Conservation (phyloP, 805 yeast species). For the Sungouiella thailandica region DNA sequence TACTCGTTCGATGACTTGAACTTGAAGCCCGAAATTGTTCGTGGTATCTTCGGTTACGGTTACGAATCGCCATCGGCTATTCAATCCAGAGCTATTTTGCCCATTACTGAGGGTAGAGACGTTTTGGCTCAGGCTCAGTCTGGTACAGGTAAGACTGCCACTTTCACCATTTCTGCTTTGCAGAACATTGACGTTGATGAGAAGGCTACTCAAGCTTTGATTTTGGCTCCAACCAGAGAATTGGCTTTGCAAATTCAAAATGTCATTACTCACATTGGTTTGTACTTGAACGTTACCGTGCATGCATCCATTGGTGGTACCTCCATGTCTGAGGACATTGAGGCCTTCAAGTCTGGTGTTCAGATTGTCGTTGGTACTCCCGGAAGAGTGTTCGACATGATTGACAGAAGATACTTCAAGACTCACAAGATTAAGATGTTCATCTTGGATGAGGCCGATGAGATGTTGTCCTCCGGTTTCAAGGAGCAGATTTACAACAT, state of each 20-base stretch:
- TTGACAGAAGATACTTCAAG: constrained; percentile 79
- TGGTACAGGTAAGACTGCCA: constrained; percentile 90
- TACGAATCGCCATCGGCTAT: constrained; percentile 80
- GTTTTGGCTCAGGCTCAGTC: constrained; percentile 82
- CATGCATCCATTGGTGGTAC: constrained; percentile 99
- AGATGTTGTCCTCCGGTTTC: constrained; percentile 88
- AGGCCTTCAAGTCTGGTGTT: constrained; percentile 77
- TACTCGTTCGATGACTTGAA: constrained; percentile 69
- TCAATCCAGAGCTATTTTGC: constrained; percentile 76
- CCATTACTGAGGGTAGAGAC: constrained; percentile 70
- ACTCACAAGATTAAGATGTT: constrained; percentile 88
- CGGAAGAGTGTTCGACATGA: constrained; percentile 96
- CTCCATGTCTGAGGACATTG: constrained; percentile 79
- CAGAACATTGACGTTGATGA: constrained; percentile 68
- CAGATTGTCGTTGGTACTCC: constrained; percentile 98
- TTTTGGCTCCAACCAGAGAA: constrained; percentile 96
- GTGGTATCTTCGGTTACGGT: constrained; percentile 77
- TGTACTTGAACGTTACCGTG: constrained; percentile 82
- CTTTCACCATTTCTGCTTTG: constrained; percentile 70
- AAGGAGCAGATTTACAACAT: constrained; percentile 94
- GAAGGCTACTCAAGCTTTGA: constrained; percentile 84
- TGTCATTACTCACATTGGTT: constrained; percentile 86
- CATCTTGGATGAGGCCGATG: constrained; percentile 97
- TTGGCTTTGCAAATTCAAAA: constrained; percentile 93
- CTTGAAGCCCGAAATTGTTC: constrained; percentile 65